Evolutionary conservation across 75 land plant species (phyloP).

Genomic region (Isoetes taiwanensis): DNA sequence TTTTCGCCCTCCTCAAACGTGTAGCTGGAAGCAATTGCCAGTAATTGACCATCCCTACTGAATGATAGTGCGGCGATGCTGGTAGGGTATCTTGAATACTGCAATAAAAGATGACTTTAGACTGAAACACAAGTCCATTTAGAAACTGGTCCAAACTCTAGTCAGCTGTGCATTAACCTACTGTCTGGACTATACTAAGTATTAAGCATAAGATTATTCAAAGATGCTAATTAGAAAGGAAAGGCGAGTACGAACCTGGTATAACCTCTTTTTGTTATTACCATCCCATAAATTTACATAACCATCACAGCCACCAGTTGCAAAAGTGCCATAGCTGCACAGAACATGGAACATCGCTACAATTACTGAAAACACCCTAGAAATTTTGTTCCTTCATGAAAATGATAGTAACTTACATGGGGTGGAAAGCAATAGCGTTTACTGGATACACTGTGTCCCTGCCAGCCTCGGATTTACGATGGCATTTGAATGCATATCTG

Average conservation of each 20-base stretch:
- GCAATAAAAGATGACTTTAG: slow-evolving; percentile 5
- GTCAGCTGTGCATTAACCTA: too few relatives aligned
- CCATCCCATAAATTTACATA: slow-evolving; percentile 99
- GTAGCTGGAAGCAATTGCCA: slow-evolving; percentile 98
- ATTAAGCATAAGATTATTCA: too few relatives aligned
- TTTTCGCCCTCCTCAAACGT: slow-evolving; percentile 96
- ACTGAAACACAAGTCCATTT: not conserved
- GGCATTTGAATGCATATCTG: slow-evolving; percentile 99
- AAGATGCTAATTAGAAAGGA: too few relatives aligned
- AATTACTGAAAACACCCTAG: too few relatives aligned
- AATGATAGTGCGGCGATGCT: slow-evolving; percentile 94
- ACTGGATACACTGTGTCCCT: slow-evolving; percentile 95
- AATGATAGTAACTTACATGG: slow-evolving; percentile 67
- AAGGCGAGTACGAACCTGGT: slow-evolving; percentile 50
- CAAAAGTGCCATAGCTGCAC: slow-evolving; percentile 97
- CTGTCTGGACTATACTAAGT: too few relatives aligned
- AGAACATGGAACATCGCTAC: not conserved
- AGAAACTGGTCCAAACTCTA: too few relatives aligned
- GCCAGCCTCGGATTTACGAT: slow-evolving; percentile 93
- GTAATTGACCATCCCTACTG: slow-evolving; percentile 86
- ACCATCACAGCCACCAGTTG: slow-evolving; percentile 99
- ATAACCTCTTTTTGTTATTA: slow-evolving; percentile 92
- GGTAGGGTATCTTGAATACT: slow-evolving; percentile 90
- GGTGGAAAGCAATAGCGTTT: slow-evolving; percentile 97
- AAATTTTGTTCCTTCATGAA: too few relatives aligned